These are phyloP conservation scores for Dendrobium officinale DNA, from an alignment of 106 monocot species.

Conservation along the genomic window DNA sequence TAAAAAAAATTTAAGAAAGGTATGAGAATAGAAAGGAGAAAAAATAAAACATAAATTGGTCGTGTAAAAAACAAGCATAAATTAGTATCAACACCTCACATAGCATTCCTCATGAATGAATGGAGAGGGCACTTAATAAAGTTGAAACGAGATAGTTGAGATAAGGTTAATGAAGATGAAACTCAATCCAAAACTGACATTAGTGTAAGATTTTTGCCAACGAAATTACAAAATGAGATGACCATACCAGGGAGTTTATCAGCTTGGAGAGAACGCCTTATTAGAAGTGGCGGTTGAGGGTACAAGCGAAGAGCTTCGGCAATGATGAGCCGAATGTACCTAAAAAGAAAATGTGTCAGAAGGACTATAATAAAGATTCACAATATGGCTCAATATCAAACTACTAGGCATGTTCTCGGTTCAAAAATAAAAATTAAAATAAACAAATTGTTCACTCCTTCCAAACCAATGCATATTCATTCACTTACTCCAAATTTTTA, in stretches of 20 bases:
- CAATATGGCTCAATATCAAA: background rate
- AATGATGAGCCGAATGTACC: constrained; percentile 78
- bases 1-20: background rate
- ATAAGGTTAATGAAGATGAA: background rate
- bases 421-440: background rate
- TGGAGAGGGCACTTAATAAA: background rate
- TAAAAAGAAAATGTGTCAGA: constrained; percentile 19
- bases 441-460: background rate
- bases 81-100: background rate
- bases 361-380: background rate
- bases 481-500: constrained; percentile 69
- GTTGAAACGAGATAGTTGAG: background rate
- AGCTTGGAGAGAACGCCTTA: constrained; percentile 70
- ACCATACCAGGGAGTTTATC: constrained; percentile 76
- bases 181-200: background rate
- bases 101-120: background rate
- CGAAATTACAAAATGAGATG: constrained; percentile 3
- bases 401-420: background rate
- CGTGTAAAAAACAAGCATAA: background rate
- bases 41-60: background rate
- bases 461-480: background rate
- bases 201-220: background rate
- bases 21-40: background rate
- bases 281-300: constrained; percentile 92
- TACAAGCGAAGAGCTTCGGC: constrained; percentile 87